A percentile compares a stretch with the other conserved stretches of the same genome.
phyloP scores from a whole-genome alignment of 768 basidiomycete genomes.

The Termitomyces sp. region DNA sequence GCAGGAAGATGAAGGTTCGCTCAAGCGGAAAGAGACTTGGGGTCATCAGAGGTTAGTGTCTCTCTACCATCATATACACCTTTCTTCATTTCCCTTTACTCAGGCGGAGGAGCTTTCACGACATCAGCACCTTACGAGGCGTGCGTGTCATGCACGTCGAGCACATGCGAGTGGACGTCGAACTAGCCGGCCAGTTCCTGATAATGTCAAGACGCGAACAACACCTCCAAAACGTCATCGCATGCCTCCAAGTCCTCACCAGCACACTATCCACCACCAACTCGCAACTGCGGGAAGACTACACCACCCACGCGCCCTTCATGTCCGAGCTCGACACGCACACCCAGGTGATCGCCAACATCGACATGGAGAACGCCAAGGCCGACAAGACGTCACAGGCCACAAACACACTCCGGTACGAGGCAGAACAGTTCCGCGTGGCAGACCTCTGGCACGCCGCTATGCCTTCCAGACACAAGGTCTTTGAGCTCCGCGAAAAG shows the following conservation, averaged over 20 bases:
- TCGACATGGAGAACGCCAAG: constrained; percentile 43
- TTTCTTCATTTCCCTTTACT: background rate
- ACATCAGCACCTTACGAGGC: constrained; percentile 42
- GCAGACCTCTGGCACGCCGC: constrained; percentile 65
- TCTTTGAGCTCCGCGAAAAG: constrained; percentile 58
- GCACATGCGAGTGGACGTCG: constrained; percentile 74
- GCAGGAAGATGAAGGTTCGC: constrained; percentile 12
- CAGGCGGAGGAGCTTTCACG: constrained; percentile 64
- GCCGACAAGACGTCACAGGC: constrained; percentile 54
- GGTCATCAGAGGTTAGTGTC: constrained; percentile 25
- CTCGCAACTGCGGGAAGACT: constrained; percentile 49
- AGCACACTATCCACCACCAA: constrained; percentile 48
- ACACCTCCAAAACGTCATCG: constrained; percentile 60
- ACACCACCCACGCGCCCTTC: constrained; percentile 43
- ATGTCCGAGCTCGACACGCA: constrained; percentile 41
- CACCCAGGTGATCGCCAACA: constrained; percentile 40
- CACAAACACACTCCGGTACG: constrained; percentile 64
- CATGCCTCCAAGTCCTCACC: constrained; percentile 54
- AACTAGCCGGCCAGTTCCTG: constrained; percentile 68
- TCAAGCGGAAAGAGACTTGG: constrained; percentile 12
- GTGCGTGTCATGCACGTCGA: constrained; percentile 48
- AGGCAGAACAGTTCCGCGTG: constrained; percentile 62
- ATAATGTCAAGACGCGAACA: constrained; percentile 62
- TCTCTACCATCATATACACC: background rate
- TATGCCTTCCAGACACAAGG: constrained; percentile 51